Conservation (phyloP, 257 asterid species). For the Verbascum thapsus region DNA sequence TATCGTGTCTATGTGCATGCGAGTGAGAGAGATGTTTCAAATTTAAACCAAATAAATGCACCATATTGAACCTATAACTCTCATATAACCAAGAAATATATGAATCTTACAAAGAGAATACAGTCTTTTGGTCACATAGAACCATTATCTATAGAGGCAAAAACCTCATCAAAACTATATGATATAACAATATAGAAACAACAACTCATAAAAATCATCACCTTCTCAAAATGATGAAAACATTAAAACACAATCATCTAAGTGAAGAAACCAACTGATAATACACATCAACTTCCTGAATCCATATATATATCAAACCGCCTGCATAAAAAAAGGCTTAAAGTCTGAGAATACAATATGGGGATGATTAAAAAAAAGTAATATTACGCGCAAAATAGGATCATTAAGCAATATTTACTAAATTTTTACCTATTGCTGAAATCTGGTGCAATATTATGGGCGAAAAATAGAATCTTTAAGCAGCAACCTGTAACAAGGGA, state of each 20-base stretch:
- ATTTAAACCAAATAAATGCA: not conserved
- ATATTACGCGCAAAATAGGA: not conserved
- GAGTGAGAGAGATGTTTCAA: not conserved
- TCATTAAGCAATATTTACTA: not conserved
- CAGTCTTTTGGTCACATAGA: slow-evolving; percentile 24
- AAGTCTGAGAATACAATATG: slow-evolving; percentile 3
- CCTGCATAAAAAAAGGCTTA: slow-evolving; percentile 32
- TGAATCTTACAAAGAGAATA: slow-evolving; percentile 2
- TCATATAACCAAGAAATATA: slow-evolving; percentile 9
- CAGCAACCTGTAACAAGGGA: slow-evolving; percentile 43
- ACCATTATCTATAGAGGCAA: slow-evolving; percentile 28
- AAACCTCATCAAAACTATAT: slow-evolving; percentile 31
- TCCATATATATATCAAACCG: slow-evolving; percentile 27
- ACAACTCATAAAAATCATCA: slow-evolving; percentile 10
- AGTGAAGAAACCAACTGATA: slow-evolving; percentile 28
- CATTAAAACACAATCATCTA: slow-evolving; percentile 31
- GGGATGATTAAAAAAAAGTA: not conserved
- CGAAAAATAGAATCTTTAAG: slow-evolving; percentile 33
- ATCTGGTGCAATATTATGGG: slow-evolving; percentile 28
- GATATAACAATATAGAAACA: slow-evolving; percentile 24
- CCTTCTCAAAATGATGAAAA: slow-evolving; percentile 30
- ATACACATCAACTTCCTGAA: slow-evolving; percentile 32
- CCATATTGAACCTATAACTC: not conserved
- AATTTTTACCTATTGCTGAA: slow-evolving; percentile 29
- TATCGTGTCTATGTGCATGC: too few relatives aligned